Percentiles rank a stretch among this genome's conserved stretches.
phyloP scores from a whole-genome alignment of 2,329 filamentous ascomycete genomes.

The Talaromyces amestolkiae region DNA sequence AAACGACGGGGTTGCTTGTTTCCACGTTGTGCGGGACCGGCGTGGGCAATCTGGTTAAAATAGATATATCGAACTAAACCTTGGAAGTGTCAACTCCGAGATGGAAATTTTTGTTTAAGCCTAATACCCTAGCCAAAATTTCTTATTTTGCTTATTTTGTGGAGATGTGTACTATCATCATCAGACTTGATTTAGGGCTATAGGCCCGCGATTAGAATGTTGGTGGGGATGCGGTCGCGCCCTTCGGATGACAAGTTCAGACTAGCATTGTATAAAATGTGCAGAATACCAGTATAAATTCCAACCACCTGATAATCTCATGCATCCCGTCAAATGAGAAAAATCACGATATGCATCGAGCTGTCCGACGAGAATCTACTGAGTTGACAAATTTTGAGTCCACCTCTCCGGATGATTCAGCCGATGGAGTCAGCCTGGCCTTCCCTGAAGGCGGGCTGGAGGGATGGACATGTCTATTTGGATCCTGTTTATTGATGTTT shows the following conservation, averaged over 20 bases:
- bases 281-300: too few species aligned
- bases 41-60: too few species aligned
- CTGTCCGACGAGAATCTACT: not conserved
- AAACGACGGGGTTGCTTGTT: too few species aligned
- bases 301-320: not conserved
- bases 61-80: too few species aligned
- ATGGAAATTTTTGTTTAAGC: too few species aligned
- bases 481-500: constrained; percentile 38
- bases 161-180: not conserved
- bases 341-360: not conserved
- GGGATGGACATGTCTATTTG: constrained; percentile 36
- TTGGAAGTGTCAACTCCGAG: too few species aligned
- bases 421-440: not conserved
- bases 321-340: not conserved
- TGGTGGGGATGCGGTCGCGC: not conserved
- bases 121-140: too few species aligned
- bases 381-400: not conserved
- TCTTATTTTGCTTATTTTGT: too few species aligned
- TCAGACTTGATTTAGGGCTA: not conserved
- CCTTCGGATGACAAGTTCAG: not conserved
- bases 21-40: too few species aligned
- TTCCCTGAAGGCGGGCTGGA: constrained; percentile 24
- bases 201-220: too few species aligned
- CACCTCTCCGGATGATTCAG: not conserved
- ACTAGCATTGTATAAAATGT: too few species aligned